Conservation (phyloP, 2,329 filamentous ascomycete genomes). For the Falciphora oryzae region DNA sequence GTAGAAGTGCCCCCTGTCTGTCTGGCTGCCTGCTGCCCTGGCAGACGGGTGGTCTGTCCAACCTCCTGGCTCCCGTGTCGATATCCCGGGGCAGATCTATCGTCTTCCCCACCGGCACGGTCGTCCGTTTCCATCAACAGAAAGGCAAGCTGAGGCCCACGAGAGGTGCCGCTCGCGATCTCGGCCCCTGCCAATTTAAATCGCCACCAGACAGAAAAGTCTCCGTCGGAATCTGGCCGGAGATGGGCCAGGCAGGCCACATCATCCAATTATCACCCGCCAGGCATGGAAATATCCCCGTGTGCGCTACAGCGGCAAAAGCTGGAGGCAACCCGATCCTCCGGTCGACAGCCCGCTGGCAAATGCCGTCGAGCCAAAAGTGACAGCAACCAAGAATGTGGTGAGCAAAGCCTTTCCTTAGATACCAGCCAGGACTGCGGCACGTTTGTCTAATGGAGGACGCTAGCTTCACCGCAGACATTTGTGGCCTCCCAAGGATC, state of each 20-base stretch:
- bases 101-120: not conserved
- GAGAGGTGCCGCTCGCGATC: no score
- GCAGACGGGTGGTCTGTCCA: no score
- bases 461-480: not conserved
- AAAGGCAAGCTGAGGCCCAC: not conserved
- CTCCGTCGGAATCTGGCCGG: not conserved
- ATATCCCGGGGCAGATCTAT: not conserved
- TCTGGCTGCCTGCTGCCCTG: no score
- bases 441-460: not conserved
- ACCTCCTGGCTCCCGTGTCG: not conserved
- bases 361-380: no score
- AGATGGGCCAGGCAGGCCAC: not conserved
- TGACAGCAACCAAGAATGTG: no score
- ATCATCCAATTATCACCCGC: no score
- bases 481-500: not conserved
- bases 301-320: not conserved
- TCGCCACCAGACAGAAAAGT: no score
- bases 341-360: no score
- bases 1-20: no score
- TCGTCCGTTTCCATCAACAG: not conserved
- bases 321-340: not conserved
- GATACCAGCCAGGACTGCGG: not conserved
- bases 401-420: not conserved
- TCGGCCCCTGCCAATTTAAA: not conserved
- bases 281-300: no score